Conservation (phyloP, 345 rosid genomes). For the Eucalyptus grandis region DNA sequence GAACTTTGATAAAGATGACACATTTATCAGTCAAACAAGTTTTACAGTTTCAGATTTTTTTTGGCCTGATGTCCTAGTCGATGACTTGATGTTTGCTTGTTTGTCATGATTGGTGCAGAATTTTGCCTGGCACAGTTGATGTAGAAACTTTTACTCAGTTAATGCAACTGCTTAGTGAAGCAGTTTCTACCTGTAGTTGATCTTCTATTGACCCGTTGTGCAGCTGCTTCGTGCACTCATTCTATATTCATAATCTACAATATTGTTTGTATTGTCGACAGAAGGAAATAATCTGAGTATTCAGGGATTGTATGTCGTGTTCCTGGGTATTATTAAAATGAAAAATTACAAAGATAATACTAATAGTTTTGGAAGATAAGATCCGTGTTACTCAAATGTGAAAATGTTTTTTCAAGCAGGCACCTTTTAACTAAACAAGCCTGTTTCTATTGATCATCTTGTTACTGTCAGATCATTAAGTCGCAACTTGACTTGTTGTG, state of each 20-base stretch:
- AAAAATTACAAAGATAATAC: not conserved
- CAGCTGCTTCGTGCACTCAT: not conserved
- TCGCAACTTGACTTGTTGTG: not conserved
- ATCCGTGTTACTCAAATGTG: not conserved
- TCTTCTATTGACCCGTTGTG: not conserved
- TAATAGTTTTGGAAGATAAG: not conserved
- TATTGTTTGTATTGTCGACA: not conserved
- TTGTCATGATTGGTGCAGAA: not conserved
- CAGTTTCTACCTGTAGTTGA: not conserved
- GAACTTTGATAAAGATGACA: not conserved
- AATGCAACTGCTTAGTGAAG: not conserved
- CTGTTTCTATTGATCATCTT: not conserved
- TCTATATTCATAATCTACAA: not conserved
- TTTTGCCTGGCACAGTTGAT: not conserved
- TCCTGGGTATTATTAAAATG: not conserved
- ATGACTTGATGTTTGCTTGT: not conserved
- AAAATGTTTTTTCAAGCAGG: not conserved
- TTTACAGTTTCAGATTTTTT: not conserved
- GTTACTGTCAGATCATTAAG: not conserved
- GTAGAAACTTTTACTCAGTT: not conserved
- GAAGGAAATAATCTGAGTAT: not conserved
- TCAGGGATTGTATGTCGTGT: not conserved
- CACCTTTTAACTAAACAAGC: not conserved
- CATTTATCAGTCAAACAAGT: not conserved
- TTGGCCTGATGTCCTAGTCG: not conserved